Percentiles rank a stretch among this genome's conserved stretches.
These are phyloP conservation scores for Trichosporon coremiiforme DNA, from an alignment of 1,284 basidiomycete genomes.

Conservation along the genomic window DNA sequence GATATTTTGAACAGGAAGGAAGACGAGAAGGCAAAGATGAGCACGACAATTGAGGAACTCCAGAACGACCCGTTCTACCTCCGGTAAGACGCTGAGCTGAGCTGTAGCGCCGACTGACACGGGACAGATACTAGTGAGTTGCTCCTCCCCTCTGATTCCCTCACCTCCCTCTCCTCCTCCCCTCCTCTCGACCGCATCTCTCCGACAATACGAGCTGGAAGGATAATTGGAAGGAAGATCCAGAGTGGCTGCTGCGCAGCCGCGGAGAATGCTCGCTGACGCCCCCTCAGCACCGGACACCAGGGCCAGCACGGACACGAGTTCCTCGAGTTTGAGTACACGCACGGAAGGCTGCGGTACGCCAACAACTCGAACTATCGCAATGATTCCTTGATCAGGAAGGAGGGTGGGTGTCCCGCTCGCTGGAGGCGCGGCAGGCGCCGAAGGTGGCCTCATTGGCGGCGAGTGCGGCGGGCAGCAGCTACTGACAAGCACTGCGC, in stretches of 20 bases:
- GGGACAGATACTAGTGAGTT: slow-evolving; percentile 76
- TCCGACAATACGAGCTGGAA: background rate
- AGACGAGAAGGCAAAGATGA: background rate
- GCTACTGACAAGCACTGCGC: background rate
- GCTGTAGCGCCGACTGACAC: slow-evolving; percentile 22
- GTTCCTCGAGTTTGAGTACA: slow-evolving; percentile 98
- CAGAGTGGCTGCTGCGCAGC: too few relatives aligned
- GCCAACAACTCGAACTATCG: slow-evolving; percentile 99
- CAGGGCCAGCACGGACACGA: slow-evolving; percentile 95
- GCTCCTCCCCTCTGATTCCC: background rate
- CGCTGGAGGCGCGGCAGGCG: background rate
- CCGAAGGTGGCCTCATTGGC: too few relatives aligned
- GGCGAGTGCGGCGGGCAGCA: too few relatives aligned
- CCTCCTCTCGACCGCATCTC: background rate
- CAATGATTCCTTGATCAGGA: slow-evolving; percentile 93
- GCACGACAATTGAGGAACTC: slow-evolving; percentile 34
- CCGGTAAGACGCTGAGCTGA: slow-evolving; percentile 62
- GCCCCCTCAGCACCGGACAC: slow-evolving; percentile 74
- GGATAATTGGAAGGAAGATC: too few relatives aligned
- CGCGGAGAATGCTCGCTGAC: too few relatives aligned
- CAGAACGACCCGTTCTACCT: slow-evolving; percentile 76
- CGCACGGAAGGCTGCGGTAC: slow-evolving; percentile 86
- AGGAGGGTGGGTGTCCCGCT: slow-evolving; percentile 77
- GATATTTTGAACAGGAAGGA: too few relatives aligned
- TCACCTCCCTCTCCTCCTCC: background rate